Base-by-base conservation (phyloP, 371 early-diverging fungal genomes). In the Saksenaea oblongispora region DNA sequence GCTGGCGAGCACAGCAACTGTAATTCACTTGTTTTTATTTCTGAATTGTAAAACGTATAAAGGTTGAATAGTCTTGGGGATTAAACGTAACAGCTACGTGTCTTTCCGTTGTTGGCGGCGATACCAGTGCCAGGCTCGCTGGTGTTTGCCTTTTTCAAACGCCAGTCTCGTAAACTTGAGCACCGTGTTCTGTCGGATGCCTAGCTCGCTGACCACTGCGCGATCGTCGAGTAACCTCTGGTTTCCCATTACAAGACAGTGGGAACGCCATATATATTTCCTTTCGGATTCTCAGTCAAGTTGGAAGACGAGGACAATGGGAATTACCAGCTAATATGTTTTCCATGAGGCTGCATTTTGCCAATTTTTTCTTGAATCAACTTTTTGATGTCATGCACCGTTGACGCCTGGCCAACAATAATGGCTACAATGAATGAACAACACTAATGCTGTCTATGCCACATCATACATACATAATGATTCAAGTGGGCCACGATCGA, bases 251-350 rank as follows among this genome's bases (percentile, higher is more conserved):
- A 67, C 35, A 0, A 80, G 59, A 39, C 80, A 80, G 51, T 73
- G 63, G 0, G 77, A 59, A 34, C 66, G 61, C 80, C 80, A 80
- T 54, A 80, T 76, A 51, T 75, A 73, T 59, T 72, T 75, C 76
- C 79, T 79, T 34, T 15, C 5, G 22, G 13, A 10, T 54, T 39
- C 3, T 13, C 13, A 15, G 10, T 5, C 22, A 7, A 39, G 4
- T 41, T 9, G 9, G 27, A 34, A 31, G n/a, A 51, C 22, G 11
- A 10, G 22, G 11, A 1, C 5, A 47, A 10, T 0, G 8, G 22
- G 9, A 22, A 18, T 59, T 75, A 71, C 73, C 74, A 76, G 53
- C 72, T 73, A 13, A 71, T 68, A 24, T 55, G 61, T 58, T 54
- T 64, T 56, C 42, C 11, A 13, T 58, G 18, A 22, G 56, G 51